phyloP scores from a whole-genome alignment of 2,329 filamentous ascomycete genomes.

The Aspergillus pseudoterreus region DNA sequence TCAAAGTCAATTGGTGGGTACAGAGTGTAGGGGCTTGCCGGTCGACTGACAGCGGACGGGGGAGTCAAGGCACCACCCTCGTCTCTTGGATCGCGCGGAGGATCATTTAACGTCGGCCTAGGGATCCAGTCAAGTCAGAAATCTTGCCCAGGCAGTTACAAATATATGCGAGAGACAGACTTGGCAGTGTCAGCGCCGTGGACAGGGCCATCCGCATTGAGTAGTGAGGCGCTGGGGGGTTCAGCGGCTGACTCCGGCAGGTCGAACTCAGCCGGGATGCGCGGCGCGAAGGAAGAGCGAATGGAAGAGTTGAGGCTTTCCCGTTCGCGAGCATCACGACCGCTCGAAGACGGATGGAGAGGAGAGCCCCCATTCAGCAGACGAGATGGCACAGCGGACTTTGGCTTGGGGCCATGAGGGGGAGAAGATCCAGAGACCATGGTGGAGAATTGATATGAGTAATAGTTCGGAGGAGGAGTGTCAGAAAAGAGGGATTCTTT shows the following conservation, averaged over 20 bases:
- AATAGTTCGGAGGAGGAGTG: not conserved
- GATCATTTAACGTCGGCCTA: conserved; percentile 41
- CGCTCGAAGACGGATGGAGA: conserved; percentile 46
- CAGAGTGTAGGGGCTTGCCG: conserved; percentile 48
- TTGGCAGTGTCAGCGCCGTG: conserved; percentile 19
- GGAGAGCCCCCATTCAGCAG: conserved; percentile 55
- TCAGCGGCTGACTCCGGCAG: conserved; percentile 15
- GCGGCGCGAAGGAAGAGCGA: conserved; percentile 51
- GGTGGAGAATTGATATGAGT: conserved; percentile 8
- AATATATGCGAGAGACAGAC: conserved; percentile 16
- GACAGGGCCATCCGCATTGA: conserved; percentile 14
- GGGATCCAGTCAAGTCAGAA: not conserved
- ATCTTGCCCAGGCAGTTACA: not conserved
- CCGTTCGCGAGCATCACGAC: conserved; percentile 52
- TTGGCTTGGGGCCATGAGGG: conserved; percentile 45
- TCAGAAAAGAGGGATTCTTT: not conserved
- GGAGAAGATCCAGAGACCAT: conserved; percentile 46
- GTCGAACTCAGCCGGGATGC: conserved; percentile 30
- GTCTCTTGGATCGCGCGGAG: conserved; percentile 53
- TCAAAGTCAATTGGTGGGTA: conserved; percentile 51
- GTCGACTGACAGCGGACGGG: conserved; percentile 49
- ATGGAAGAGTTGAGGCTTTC: conserved; percentile 59
- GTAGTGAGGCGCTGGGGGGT: conserved; percentile 14
- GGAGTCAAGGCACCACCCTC: conserved; percentile 49
- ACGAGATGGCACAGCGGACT: conserved; percentile 54